phyloP scores from a whole-genome alignment of 805 yeast genomes.

The Helenozyma baotianmanensis region DNA sequence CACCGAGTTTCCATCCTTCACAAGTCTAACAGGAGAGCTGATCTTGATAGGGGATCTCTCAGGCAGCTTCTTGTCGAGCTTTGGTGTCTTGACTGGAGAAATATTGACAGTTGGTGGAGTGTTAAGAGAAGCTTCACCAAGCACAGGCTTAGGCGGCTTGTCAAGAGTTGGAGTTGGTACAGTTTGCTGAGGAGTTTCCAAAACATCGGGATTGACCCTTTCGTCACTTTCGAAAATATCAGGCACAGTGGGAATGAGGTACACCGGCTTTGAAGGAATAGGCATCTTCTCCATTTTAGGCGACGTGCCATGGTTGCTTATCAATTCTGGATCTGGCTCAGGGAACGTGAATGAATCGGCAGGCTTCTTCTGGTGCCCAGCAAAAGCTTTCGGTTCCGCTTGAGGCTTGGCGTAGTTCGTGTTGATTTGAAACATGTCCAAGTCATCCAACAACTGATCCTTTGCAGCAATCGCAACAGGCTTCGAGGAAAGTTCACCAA shows the following conservation, averaged over 20 bases:
- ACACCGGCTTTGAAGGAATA: too few species aligned
- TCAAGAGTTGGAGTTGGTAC: too few species aligned
- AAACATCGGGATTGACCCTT: too few species aligned
- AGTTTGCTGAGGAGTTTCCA: too few species aligned
- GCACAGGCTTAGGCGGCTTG: too few species aligned
- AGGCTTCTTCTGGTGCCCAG: too few species aligned
- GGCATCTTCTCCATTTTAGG: too few species aligned
- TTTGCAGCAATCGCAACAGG: conserved; percentile 26
- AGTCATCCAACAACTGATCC: conserved; percentile 28
- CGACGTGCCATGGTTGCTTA: too few species aligned
- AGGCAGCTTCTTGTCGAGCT: neutral
- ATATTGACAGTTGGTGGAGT: neutral
- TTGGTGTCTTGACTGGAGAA: too few species aligned
- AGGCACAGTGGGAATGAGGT: too few species aligned
- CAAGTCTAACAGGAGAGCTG: conserved; percentile 34
- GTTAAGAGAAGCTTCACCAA: neutral
- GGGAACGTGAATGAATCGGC: conserved; percentile 18
- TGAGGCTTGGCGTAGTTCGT: neutral
- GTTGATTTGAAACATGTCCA: conserved; percentile 9
- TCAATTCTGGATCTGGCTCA: conserved; percentile 28
- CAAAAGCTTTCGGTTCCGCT: neutral
- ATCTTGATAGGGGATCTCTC: conserved; percentile 29
- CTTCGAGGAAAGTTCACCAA: conserved; percentile 28
- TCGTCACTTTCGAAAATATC: too few species aligned
- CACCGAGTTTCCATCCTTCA: conserved; percentile 26